phyloP scores from a whole-genome alignment of 306 rosid genomes.

The Cucurbita argyrosperma region DNA sequence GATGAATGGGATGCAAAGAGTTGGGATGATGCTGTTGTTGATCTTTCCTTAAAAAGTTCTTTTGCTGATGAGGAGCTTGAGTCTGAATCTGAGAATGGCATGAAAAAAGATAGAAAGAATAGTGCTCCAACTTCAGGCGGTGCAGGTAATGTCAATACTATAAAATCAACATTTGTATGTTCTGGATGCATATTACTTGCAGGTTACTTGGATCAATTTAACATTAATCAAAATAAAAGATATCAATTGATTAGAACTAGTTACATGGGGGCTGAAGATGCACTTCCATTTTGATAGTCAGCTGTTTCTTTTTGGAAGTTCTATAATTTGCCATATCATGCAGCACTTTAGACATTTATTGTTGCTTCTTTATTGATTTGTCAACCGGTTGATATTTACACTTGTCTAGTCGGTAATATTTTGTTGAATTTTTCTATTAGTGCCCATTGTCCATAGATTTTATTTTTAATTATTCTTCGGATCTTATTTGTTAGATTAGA shows the following conservation, averaged over 20 bases:
- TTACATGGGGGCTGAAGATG: background rate
- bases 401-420: background rate
- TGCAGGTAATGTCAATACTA: slow-evolving; percentile 27
- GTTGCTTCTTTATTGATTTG: background rate
- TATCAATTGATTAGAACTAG: background rate
- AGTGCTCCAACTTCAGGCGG: background rate
- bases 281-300: background rate
- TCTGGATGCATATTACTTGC: no score
- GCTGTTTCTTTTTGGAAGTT: background rate
- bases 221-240: background rate
- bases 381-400: background rate
- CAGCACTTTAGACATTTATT: background rate
- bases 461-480: background rate
- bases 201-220: background rate
- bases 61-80: slow-evolving; percentile 90
- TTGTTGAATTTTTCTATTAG: background rate
- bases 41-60: slow-evolving; percentile 41
- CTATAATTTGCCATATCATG: background rate
- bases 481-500: background rate
- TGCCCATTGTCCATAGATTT: background rate
- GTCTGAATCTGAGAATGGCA: slow-evolving; percentile 37
- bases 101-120: slow-evolving; percentile 31
- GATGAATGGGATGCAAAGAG: slow-evolving; percentile 97
- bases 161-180: background rate
- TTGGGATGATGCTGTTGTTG: slow-evolving; percentile 73